A percentile compares a stretch with the other conserved stretches of the same genome.
Conservation (phyloP, 2,329 filamentous ascomycete genomes). For the Fusarium gaditjirri region DNA sequence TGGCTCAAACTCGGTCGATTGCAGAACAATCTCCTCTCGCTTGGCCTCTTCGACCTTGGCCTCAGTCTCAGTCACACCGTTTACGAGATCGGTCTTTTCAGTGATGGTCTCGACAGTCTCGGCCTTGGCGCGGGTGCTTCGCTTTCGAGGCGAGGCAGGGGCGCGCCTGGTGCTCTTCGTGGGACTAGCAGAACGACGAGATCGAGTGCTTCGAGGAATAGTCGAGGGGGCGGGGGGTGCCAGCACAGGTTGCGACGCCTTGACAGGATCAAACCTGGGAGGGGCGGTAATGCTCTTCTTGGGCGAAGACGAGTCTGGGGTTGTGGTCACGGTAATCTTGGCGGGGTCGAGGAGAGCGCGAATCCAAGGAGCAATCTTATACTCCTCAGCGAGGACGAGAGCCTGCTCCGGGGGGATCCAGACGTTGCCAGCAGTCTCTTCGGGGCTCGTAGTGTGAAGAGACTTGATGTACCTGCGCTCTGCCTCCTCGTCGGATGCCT, state of each 20-base stretch:
- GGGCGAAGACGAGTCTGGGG: slow-evolving; percentile 73
- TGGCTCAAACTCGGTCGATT: slow-evolving; percentile 62
- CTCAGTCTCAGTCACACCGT: slow-evolving; percentile 36
- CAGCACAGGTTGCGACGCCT: slow-evolving; percentile 53
- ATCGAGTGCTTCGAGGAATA: slow-evolving; percentile 58
- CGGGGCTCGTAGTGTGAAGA: slow-evolving; percentile 80
- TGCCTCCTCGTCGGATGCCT: slow-evolving; percentile 74
- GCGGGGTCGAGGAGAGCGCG: slow-evolving; percentile 90
- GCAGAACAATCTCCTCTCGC: slow-evolving; percentile 53
- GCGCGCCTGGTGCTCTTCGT: slow-evolving; percentile 60
- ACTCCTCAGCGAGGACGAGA: slow-evolving; percentile 85
- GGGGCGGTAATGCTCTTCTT: slow-evolving; percentile 83
- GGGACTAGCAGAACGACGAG: slow-evolving; percentile 68
- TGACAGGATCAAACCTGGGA: slow-evolving; percentile 76
- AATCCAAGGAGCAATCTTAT: slow-evolving; percentile 87
- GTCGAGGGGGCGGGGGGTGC: slow-evolving; percentile 62
- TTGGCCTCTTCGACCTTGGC: slow-evolving; percentile 43
- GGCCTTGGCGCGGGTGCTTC: slow-evolving; percentile 57
- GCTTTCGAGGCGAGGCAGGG: slow-evolving; percentile 66
- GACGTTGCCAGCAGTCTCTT: slow-evolving; percentile 95
- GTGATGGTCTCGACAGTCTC: slow-evolving; percentile 49
- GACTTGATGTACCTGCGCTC: slow-evolving; percentile 89
- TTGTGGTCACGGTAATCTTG: slow-evolving; percentile 72
- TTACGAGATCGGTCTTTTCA: slow-evolving; percentile 45
- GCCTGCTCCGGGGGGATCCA: slow-evolving; percentile 92